phyloP scores from a whole-genome alignment of 75 land plant genomes.

The Sequoia sempervirens region DNA sequence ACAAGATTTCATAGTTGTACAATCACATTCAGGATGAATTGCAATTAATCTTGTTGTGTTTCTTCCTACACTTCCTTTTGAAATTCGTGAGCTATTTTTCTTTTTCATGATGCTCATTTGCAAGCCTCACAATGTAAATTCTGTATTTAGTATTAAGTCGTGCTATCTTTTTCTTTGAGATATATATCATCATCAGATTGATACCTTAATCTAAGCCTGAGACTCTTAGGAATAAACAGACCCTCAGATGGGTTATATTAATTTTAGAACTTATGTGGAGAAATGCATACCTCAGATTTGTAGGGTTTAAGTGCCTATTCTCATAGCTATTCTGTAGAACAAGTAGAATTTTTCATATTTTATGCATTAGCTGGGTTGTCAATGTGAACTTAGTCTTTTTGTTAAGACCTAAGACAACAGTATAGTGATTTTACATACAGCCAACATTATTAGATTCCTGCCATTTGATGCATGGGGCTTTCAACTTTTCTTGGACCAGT shows the following conservation, averaged over 20 bases:
- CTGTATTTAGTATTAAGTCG: background rate
- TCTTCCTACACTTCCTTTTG: background rate
- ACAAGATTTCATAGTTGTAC: background rate
- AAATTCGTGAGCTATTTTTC: background rate
- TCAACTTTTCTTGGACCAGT: background rate
- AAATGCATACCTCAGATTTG: background rate
- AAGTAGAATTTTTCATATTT: background rate
- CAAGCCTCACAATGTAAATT: background rate
- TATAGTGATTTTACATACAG: background rate
- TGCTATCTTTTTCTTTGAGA: background rate
- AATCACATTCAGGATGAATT: background rate
- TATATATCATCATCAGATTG: background rate
- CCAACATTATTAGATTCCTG: background rate
- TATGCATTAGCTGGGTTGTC: background rate
- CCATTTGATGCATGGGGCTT: background rate
- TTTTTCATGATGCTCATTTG: background rate
- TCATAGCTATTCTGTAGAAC: background rate
- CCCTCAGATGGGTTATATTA: background rate
- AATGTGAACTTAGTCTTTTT: background rate
- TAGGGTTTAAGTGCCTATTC: background rate
- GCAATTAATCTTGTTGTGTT: background rate
- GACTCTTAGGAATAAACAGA: background rate
- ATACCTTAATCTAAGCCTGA: background rate
- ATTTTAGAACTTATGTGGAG: background rate
- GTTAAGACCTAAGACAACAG: background rate